These are phyloP conservation scores for Dendrocalamus latiflorus DNA, from an alignment of 202 grass and related monocot genomes.

Conservation along the genomic window DNA sequence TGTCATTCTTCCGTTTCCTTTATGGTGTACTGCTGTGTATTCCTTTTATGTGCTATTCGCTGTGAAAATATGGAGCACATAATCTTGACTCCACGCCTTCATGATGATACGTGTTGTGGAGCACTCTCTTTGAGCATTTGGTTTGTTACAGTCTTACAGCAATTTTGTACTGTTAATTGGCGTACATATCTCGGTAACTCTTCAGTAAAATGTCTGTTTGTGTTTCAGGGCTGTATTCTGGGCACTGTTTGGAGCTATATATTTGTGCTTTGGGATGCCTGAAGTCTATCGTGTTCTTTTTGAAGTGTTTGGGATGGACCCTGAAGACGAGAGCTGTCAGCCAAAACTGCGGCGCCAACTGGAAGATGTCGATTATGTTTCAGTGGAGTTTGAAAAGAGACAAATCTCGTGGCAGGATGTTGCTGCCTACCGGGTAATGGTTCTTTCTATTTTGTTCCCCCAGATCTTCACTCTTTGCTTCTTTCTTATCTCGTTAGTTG, in stretches of 20 bases:
- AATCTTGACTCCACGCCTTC: not conserved
- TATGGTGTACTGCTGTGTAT: not conserved
- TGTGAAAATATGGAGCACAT: not conserved
- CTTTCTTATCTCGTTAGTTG: constrained; percentile 18
- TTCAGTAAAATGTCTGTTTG: constrained; percentile 8
- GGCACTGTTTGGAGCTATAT: constrained; percentile 99
- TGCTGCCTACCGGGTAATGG: constrained; percentile 71
- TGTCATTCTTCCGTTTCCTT: not conserved
- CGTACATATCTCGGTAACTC: not conserved
- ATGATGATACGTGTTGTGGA: not conserved
- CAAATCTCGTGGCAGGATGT: constrained; percentile 85
- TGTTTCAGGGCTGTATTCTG: constrained; percentile 81
- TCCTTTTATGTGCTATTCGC: not conserved
- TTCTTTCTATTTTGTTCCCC: not conserved
- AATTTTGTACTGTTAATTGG: not conserved
- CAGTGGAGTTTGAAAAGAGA: constrained; percentile 86
- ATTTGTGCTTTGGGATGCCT: constrained; percentile 97
- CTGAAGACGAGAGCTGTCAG: constrained; percentile 85
- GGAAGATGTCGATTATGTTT: constrained; percentile 98
- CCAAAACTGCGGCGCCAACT: constrained; percentile 89
- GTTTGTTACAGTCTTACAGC: not conserved
- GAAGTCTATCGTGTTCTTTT: constrained; percentile 97
- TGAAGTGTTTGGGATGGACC: constrained; percentile 93
- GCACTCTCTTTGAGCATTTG: not conserved
- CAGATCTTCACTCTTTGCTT: not conserved